phyloP scores from a whole-genome alignment of 352 stramenopile genomes.

The Pythium myriotylum region DNA sequence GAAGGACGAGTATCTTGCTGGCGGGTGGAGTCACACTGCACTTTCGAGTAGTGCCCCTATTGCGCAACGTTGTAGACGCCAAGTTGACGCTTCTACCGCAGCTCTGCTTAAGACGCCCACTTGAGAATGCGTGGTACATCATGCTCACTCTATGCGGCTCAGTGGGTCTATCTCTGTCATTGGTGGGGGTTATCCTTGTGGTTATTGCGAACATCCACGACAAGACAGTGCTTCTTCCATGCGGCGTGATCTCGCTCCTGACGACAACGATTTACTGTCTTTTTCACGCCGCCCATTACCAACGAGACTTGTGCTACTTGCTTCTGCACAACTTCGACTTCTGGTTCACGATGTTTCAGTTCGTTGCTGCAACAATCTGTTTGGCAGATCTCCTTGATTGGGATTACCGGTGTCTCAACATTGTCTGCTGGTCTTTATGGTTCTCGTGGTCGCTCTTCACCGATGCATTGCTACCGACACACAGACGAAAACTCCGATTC shows the following conservation, averaged over 20 bases:
- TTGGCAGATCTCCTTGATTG: slow-evolving; percentile 23
- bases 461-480: slow-evolving; percentile 19
- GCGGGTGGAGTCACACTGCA: neutral
- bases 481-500: slow-evolving; percentile 20
- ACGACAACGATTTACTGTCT: slow-evolving; percentile 5
- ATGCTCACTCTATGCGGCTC: slow-evolving; percentile 12
- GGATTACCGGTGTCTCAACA: slow-evolving; percentile 23
- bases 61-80: slow-evolving; percentile 15
- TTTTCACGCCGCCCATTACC: slow-evolving; percentile 16
- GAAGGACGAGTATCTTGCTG: slow-evolving; percentile 2
- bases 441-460: slow-evolving; percentile 22
- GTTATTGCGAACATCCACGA: slow-evolving; percentile 4
- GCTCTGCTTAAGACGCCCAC: slow-evolving; percentile 2
- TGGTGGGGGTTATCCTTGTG: slow-evolving; percentile 5
- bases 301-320: slow-evolving; percentile 9
- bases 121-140: neutral
- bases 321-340: slow-evolving; percentile 27
- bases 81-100: slow-evolving; percentile 1
- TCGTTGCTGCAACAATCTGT: slow-evolving; percentile 16
- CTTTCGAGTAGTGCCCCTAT: slow-evolving; percentile 20
- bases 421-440: slow-evolving; percentile 17
- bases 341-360: slow-evolving; percentile 24
- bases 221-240: neutral
- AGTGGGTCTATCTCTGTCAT: slow-evolving; percentile 5
- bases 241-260: slow-evolving; percentile 3